These are phyloP conservation scores for Aspergillus fischeri DNA, from an alignment of 2,329 filamentous ascomycete genomes.

Conservation along the genomic window DNA sequence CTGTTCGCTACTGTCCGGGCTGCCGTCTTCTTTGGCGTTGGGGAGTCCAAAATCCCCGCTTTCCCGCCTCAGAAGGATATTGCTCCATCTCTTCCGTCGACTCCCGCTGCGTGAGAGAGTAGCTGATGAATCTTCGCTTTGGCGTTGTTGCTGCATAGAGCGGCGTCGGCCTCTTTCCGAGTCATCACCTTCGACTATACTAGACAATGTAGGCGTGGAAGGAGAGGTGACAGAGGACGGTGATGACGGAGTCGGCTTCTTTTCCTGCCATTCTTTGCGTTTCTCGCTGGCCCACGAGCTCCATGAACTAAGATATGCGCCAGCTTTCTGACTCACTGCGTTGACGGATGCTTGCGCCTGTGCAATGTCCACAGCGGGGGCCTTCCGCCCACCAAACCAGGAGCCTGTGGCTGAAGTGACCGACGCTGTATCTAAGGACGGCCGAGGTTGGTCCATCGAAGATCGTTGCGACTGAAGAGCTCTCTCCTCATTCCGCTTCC, in stretches of 20 bases:
- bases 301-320: conserved; percentile 62
- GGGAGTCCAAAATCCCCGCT: conserved; percentile 25
- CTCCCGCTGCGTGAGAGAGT: conserved; percentile 30
- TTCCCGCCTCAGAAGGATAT: conserved; percentile 31
- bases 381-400: conserved; percentile 30
- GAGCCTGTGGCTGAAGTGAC: conserved; percentile 12
- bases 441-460: conserved; percentile 26
- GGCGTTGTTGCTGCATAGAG: conserved; percentile 25
- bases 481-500: conserved; percentile 45
- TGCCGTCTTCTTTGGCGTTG: conserved; percentile 18
- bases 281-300: conserved; percentile 55
- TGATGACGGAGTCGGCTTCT: conserved; percentile 26
- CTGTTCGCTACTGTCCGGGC: conserved; percentile 14
- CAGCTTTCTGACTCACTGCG: conserved; percentile 53
- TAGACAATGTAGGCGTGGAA: conserved; percentile 20
- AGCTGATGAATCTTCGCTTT: conserved; percentile 24
- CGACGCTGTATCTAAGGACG: conserved; percentile 23
- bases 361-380: conserved; percentile 45
- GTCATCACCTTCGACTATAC: conserved; percentile 22
- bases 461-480: conserved; percentile 25
- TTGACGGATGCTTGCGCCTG: conserved; percentile 53
- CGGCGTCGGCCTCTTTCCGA: conserved; percentile 26
- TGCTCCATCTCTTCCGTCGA: conserved; percentile 36
- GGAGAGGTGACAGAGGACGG: conserved; percentile 21
- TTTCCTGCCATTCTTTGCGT: conserved; percentile 44